Evolutionary conservation across 108 stramenopile genomes (phyloP).

Genomic region (Stephanodiscus triporus): DNA sequence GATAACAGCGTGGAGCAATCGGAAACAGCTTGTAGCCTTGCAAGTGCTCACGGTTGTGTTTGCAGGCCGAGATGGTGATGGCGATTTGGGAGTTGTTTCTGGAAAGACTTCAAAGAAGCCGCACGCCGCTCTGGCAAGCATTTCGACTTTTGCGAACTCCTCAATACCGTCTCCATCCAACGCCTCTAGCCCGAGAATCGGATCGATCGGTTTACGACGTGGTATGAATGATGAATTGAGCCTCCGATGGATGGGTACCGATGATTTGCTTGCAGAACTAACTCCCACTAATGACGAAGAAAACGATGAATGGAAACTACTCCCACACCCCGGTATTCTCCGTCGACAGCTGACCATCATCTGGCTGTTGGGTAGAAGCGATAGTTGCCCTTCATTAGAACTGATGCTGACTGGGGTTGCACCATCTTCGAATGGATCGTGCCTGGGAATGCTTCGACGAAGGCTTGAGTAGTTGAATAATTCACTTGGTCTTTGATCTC

Average conservation of each 20-base stretch:
- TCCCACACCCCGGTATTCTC: constrained; percentile 7
- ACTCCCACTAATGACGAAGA: constrained; percentile 13
- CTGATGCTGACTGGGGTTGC: not conserved
- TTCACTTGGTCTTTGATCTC: not conserved
- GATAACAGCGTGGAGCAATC: constrained; percentile 33
- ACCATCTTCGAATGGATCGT: constrained; percentile 17
- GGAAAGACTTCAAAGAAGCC: constrained; percentile 5
- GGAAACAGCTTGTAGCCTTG: constrained; percentile 2
- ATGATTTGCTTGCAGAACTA: not conserved
- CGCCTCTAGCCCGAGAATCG: constrained; percentile 22
- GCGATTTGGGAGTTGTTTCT: not conserved
- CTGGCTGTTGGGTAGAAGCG: constrained; percentile 5
- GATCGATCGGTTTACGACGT: constrained; percentile 29
- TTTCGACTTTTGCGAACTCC: constrained; percentile 33
- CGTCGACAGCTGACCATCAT: not conserved
- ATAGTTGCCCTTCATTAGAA: not conserved
- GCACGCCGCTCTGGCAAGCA: constrained; percentile 26
- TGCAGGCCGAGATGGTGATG: not conserved
- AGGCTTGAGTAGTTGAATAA: constrained; percentile 3
- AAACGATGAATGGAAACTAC: constrained; percentile 33
- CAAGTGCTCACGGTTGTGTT: no score
- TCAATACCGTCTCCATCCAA: constrained; percentile 27
- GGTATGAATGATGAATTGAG: constrained; percentile 21
- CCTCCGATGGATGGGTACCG: not conserved
- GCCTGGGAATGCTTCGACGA: constrained; percentile 19